Percentiles rank a stretch among this genome's conserved stretches.
Evolutionary conservation across 2,329 filamentous ascomycete species (phyloP).

Genomic region (Aspergillaceae sp.): DNA sequence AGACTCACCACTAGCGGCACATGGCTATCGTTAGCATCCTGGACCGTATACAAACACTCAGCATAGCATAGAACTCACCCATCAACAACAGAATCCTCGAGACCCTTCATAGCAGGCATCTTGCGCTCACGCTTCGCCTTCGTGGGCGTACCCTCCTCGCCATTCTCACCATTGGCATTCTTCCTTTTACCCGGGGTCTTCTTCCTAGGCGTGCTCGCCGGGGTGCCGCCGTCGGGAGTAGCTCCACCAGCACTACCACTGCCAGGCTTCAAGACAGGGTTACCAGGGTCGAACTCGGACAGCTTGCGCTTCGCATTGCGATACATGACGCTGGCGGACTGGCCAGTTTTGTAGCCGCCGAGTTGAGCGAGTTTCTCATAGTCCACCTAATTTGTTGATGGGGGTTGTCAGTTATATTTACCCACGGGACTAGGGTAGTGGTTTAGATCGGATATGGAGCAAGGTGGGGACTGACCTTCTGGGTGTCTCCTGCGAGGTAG

Average conservation of each 20-base stretch:
- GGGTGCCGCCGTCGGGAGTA: not conserved
- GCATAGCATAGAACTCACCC: no score
- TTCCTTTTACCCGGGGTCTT: constrained; percentile 17
- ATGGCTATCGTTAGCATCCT: no score
- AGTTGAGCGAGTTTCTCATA: constrained; percentile 28
- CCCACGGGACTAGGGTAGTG: no score
- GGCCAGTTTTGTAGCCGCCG: constrained; percentile 28
- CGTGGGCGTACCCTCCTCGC: constrained; percentile 5
- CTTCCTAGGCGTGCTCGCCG: constrained; percentile 3
- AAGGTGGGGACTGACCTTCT: constrained; percentile 7
- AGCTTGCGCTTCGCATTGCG: constrained; percentile 32
- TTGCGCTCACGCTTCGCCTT: constrained; percentile 17
- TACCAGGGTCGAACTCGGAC: constrained; percentile 3
- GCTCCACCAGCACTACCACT: not conserved
- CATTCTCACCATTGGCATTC: constrained; percentile 3
- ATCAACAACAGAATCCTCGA: not conserved
- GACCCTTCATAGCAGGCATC: constrained; percentile 11
- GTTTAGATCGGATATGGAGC: not conserved
- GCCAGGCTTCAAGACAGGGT: not conserved
- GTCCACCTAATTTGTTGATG: constrained; percentile 25
- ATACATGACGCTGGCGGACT: constrained; percentile 29
- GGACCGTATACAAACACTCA: no score
- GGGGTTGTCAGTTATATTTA: not conserved
- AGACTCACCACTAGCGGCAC: no score
- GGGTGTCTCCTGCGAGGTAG: constrained; percentile 5